Percentiles rank a stretch among this genome's conserved stretches.
Evolutionary conservation across 805 yeast genomes (phyloP).

Genomic region (Suhomyces faveliae): DNA sequence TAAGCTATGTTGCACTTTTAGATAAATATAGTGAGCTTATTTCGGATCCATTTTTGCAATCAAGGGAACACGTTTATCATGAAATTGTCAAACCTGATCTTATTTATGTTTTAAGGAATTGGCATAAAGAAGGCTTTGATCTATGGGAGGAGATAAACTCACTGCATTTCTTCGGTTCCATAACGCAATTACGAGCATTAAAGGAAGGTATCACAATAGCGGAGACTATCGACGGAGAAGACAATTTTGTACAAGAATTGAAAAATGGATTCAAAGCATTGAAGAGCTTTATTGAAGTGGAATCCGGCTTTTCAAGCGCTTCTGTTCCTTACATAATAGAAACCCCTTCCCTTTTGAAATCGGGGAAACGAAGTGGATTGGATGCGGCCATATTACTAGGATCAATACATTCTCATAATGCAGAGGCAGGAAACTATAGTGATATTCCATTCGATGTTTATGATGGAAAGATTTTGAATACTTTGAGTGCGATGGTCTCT

Average conservation of each 20-base stretch:
- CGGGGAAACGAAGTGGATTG: constrained; percentile 61
- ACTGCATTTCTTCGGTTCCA: constrained; percentile 73
- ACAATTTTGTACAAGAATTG: constrained; percentile 27
- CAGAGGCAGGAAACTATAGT: constrained; percentile 31
- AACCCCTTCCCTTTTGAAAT: constrained; percentile 49
- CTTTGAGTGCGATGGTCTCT: constrained; percentile 58
- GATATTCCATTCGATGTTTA: constrained; percentile 63
- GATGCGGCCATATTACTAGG: constrained; percentile 75
- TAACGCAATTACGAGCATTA: constrained; percentile 72
- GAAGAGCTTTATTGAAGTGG: constrained; percentile 36
- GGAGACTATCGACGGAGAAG: constrained; percentile 21
- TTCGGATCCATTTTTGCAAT: constrained; percentile 24
- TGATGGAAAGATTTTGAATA: constrained; percentile 57
- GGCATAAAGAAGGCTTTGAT: constrained; percentile 75
- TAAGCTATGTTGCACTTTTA: constrained; percentile 51
- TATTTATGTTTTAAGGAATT: constrained; percentile 55
- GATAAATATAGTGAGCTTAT: constrained; percentile 25
- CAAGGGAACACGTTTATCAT: constrained; percentile 43
- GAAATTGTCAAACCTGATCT: constrained; percentile 68
- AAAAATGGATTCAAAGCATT: constrained; percentile 31
- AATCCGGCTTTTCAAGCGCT: constrained; percentile 38
- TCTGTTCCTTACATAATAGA: constrained; percentile 61
- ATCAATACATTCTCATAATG: constrained; percentile 46
- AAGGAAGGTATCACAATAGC: constrained; percentile 51
- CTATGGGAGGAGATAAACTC: constrained; percentile 89